phyloP scores from a whole-genome alignment of 1,284 basidiomycete genomes.

The Austroboletus olivaceoglutinosus region DNA sequence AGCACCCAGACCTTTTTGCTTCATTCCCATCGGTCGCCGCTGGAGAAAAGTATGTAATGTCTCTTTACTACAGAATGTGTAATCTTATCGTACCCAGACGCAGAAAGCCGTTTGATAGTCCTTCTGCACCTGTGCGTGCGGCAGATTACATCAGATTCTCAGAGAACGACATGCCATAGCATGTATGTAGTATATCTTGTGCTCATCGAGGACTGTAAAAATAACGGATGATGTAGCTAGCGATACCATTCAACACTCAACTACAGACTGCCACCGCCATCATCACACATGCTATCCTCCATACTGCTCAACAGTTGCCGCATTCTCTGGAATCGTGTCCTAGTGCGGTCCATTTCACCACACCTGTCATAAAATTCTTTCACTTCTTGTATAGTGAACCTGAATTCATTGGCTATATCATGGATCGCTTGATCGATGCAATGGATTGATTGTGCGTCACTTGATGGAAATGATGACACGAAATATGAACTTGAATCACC shows the following conservation, averaged over 20 bases:
- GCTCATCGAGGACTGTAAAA: slow-evolving; percentile 1
- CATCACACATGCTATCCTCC: slow-evolving; percentile 33
- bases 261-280: slow-evolving; percentile 12
- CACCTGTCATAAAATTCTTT: slow-evolving; percentile 69
- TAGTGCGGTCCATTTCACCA: slow-evolving; percentile 64
- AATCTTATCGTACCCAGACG: slow-evolving; percentile 45
- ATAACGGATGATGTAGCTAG: neutral
- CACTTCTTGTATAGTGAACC: slow-evolving; percentile 70
- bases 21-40: slow-evolving; percentile 97
- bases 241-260: neutral
- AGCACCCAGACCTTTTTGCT: slow-evolving; percentile 96
- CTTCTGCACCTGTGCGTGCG: slow-evolving; percentile 67
- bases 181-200: neutral
- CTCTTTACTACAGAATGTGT: neutral
- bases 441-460: slow-evolving; percentile 39
- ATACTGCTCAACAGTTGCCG: slow-evolving; percentile 51
- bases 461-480: slow-evolving; percentile 6
- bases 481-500: slow-evolving; percentile 8
- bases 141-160: slow-evolving; percentile 60
- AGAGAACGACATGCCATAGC: slow-evolving; percentile 27
- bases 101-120: slow-evolving; percentile 73
- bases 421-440: slow-evolving; percentile 60
- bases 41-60: slow-evolving; percentile 79
- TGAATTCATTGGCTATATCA: slow-evolving; percentile 61
- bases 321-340: slow-evolving; percentile 62